Evolutionary conservation across 331 rosid species (phyloP).

Genomic region (Ulmus americana): DNA sequence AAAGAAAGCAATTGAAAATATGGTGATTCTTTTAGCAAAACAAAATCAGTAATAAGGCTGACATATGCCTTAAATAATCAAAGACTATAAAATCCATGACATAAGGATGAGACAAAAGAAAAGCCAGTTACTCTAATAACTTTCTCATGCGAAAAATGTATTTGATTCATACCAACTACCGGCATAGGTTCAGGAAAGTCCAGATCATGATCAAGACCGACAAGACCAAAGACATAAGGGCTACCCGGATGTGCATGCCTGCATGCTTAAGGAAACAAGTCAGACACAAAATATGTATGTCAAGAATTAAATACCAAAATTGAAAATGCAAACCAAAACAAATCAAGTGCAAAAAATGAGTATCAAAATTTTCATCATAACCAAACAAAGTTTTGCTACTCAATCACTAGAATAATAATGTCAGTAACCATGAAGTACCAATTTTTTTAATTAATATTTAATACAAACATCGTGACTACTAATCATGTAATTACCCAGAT

Average conservation of each 20-base stretch:
- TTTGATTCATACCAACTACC: constrained; percentile 56
- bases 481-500: constrained; percentile 54
- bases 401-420: constrained; percentile 7
- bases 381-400: constrained; percentile 17
- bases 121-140: background rate
- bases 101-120: background rate
- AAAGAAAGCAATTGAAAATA: background rate
- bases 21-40: background rate
- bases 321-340: background rate
- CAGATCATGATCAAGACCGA: constrained; percentile 77
- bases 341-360: background rate
- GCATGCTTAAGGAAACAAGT: constrained; percentile 25
- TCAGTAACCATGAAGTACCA: background rate
- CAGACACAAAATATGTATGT: constrained; percentile 12
- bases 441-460: background rate
- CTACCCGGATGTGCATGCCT: constrained; percentile 99
- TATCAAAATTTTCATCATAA: background rate
- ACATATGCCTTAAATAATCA: background rate
- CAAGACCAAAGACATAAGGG: constrained; percentile 94
- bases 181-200: constrained; percentile 99
- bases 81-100: background rate
- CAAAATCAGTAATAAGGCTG: too few species aligned
- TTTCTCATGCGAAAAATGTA: background rate
- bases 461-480: background rate
- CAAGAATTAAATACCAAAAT: constrained; percentile 9